phyloP scores from a whole-genome alignment of 1,284 basidiomycete species.

The Rhodotorula glutinis region DNA sequence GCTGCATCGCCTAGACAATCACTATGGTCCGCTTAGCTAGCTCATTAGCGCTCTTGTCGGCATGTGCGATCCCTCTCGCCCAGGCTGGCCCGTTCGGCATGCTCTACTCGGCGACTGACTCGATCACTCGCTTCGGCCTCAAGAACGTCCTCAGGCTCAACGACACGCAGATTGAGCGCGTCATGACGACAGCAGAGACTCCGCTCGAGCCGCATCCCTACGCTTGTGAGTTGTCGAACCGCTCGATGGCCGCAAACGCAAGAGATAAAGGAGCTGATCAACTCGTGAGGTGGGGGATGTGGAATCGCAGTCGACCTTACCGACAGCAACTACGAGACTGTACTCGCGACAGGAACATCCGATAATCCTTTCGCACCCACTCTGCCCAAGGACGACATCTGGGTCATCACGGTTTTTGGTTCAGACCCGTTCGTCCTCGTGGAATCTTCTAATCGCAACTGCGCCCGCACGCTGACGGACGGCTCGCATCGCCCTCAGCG shows the following conservation, averaged over 20 bases:
- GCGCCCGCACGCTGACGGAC: neutral
- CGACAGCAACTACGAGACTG: conserved; percentile 33
- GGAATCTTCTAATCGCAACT: neutral
- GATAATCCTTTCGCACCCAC: conserved; percentile 24
- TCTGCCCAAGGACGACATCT: conserved; percentile 23
- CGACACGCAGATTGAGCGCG: conserved; percentile 26
- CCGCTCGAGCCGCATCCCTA: conserved; percentile 24
- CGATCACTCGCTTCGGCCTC: conserved; percentile 10
- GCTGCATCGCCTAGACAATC: neutral
- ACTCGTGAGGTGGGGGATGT: neutral
- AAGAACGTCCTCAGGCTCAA: conserved; percentile 27
- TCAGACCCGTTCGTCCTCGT: conserved; percentile 27
- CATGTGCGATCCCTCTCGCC: neutral
- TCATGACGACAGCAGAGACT: conserved; percentile 2
- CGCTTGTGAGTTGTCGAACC: conserved; percentile 12
- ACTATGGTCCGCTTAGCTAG: conserved; percentile 4
- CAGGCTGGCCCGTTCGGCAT: conserved; percentile 11
- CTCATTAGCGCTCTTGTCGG: conserved; percentile 7
- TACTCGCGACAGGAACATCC: conserved; percentile 22
- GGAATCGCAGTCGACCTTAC: conserved; percentile 30
- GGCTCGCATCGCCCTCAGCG: conserved; percentile 5
- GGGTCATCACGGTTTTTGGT: conserved; percentile 35
- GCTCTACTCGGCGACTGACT: neutral
- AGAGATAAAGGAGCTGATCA: neutral
- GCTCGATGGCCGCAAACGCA: too few species aligned